These are phyloP conservation scores for Dimocarpus longan DNA, from an alignment of 345 rosid species.

Conservation along the genomic window DNA sequence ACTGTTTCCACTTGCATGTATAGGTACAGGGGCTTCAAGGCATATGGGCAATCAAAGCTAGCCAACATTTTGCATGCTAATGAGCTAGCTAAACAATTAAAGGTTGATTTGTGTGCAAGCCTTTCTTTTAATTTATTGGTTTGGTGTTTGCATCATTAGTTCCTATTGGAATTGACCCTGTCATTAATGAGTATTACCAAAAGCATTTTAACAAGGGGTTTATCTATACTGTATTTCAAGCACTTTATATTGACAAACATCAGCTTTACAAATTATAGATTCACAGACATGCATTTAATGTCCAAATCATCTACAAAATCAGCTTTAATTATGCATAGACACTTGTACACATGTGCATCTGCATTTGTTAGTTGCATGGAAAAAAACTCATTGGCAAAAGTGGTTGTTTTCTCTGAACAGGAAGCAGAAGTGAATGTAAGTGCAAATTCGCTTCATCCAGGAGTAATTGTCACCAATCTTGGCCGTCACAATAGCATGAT, in stretches of 20 bases:
- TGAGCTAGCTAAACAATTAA: conserved; percentile 70
- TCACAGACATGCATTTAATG: background rate
- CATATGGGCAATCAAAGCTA: conserved; percentile 84
- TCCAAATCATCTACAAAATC: background rate
- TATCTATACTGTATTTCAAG: background rate
- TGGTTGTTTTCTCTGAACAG: conserved; percentile 35
- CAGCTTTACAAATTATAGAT: background rate
- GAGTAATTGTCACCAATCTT: conserved; percentile 62
- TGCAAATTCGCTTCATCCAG: conserved; percentile 80
- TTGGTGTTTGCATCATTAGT: background rate
- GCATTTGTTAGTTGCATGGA: background rate
- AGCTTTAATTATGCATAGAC: background rate
- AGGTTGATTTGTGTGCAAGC: conserved; percentile 40
- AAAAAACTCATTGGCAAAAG: conserved; percentile 23
- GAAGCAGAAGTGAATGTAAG: conserved; percentile 56
- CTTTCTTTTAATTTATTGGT: background rate
- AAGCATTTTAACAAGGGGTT: too few species aligned
- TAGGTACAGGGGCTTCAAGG: conserved; percentile 50
- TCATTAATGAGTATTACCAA: too few species aligned
- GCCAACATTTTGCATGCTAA: conserved; percentile 75
- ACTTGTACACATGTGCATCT: background rate
- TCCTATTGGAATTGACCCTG: too few species aligned
- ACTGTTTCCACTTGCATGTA: conserved; percentile 5
- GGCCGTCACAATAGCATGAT: conserved; percentile 48
- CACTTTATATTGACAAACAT: background rate